Conservation (phyloP, 2,329 filamentous ascomycete species). For the Coniochaeta hoffmannii region DNA sequence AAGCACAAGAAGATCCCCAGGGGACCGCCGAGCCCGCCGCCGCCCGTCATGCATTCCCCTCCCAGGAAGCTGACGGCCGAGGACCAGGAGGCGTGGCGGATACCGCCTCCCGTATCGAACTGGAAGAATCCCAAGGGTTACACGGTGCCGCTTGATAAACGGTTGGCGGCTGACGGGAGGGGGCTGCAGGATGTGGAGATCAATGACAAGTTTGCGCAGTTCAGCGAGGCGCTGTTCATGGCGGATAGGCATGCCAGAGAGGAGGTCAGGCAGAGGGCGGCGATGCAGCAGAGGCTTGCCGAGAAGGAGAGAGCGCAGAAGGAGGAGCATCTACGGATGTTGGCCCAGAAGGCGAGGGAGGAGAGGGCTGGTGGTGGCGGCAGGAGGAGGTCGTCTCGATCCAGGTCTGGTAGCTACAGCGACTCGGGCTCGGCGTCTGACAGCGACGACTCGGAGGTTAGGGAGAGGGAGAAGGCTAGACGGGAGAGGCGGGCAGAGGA, state of each 20-base stretch:
- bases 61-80: conserved; percentile 92
- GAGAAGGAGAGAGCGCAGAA: conserved; percentile 96
- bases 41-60: conserved; percentile 90
- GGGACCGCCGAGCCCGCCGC: conserved; percentile 84
- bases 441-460: conserved; percentile 61
- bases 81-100: conserved; percentile 95
- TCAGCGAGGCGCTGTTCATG: conserved; percentile 88
- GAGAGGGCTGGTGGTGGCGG: conserved; percentile 54
- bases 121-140: conserved; percentile 99
- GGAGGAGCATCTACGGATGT: conserved; percentile 78
- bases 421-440: conserved; percentile 40
- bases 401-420: conserved; percentile 44
- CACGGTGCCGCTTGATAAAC: conserved; percentile 91
- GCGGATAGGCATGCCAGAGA: conserved; percentile 92
- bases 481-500: conserved; percentile 74
- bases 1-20: conserved; percentile 98
- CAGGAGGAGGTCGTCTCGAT: conserved; percentile 23
- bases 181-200: conserved; percentile 90
- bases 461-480: conserved; percentile 70
- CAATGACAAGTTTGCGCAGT: conserved; percentile 97
- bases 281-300: conserved; percentile 92
- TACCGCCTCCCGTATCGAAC: conserved; percentile 77
- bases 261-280: conserved; percentile 82
- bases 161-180: conserved; percentile 85
- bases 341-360: conserved; percentile 88